Evolutionary conservation across 1,139 yeast genomes (phyloP), one percentile per base, ranked within the genome.

Genomic region (Chernovozyma aurita): DNA sequence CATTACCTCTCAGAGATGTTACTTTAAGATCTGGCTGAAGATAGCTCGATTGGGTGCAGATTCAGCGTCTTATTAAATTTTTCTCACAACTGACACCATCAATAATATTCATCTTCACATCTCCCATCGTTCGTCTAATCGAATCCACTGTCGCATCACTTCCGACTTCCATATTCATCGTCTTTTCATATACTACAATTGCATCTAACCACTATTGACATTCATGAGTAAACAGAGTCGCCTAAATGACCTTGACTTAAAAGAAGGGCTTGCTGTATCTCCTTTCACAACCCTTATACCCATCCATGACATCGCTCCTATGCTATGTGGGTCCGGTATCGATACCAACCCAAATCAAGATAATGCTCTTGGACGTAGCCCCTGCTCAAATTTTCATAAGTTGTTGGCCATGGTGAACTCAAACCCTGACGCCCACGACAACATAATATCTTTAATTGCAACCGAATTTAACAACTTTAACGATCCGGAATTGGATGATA

Each of bases 251-350:
- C 9, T 26, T 26, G 28, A 26, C 12, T 12, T 26, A 6, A 26
- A 30, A 18, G 17, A 30, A 8, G 30, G 18, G 6, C 26, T 34
- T 3, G 11, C 37, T 4, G 24, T 25, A 7, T 12, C 30, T 9
- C 69, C 69, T 3, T 40, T 63, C 13, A 40, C 51, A 14, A 63
- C 59, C 37, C 44, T 62, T 13, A 40, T 62, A 12, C 67, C 68
- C 6, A 54, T 48, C 18, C 65, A 60, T 33, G 56, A 49, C 22
- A 24, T 59, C 5, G 56, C 57, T 2, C 53, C 61, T 1, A 39
- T 56, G 24, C 37, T 50, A 1, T 32, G 52, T 4, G 5, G 18
- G 30, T 9, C 27, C 33, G 15, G 20, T 18, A 26, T 32, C 30
- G 35, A 31, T 16, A 14, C 35, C 5, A 32, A 33, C 13, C 27